Evolutionary conservation across 371 early-diverging fungal species (phyloP).

Genomic region (Smittium mucronatum): DNA sequence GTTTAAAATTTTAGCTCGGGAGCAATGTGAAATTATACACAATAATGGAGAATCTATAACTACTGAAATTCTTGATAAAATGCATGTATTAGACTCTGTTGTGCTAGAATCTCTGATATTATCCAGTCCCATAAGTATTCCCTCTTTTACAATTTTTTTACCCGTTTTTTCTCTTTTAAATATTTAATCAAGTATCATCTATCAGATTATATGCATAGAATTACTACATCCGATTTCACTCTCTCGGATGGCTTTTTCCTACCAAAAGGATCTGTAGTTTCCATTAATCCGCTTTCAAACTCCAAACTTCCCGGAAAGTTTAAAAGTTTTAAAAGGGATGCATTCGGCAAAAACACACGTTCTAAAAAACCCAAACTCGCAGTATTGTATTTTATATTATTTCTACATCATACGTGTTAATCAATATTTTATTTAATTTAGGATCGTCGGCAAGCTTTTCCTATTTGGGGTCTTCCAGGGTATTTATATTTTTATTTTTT

Average conservation of each 20-base stretch:
- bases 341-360: background rate
- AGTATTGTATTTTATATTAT: background rate
- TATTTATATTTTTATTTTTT: background rate
- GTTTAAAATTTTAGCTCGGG: background rate
- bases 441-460: background rate
- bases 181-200: background rate
- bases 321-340: background rate
- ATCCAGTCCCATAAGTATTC: background rate
- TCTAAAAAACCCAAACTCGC: background rate
- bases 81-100: background rate
- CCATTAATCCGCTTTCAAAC: background rate
- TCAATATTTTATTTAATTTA: background rate
- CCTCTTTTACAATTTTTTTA: background rate
- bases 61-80: background rate
- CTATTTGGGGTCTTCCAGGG: background rate
- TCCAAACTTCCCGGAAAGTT: background rate
- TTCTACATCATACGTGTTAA: background rate
- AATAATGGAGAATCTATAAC: background rate
- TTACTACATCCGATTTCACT: background rate
- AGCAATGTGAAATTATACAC: background rate
- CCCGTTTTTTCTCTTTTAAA: background rate
- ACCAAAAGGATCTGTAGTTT: background rate
- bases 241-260: background rate
- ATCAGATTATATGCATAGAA: background rate
- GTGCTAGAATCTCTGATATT: background rate